Evolutionary conservation across 192 early-diverging fungal species (phyloP).

Genomic region (Coemansia aciculifera): DNA sequence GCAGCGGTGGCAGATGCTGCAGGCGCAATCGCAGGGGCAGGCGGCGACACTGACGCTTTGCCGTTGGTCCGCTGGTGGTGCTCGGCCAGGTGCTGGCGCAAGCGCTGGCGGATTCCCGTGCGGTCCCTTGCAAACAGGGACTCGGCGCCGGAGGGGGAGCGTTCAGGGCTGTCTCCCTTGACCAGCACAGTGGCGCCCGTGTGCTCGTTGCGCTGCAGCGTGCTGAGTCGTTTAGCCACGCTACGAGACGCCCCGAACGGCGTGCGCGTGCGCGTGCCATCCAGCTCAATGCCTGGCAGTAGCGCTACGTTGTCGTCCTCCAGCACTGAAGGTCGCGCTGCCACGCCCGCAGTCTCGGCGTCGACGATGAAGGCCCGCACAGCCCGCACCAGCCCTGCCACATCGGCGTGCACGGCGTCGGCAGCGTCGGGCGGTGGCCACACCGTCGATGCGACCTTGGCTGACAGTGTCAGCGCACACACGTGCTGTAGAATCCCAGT

Average conservation of each 20-base stretch:
- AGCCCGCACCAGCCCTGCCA: constrained; percentile 72
- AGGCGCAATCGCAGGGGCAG: not conserved
- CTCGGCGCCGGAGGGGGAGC: constrained; percentile 1
- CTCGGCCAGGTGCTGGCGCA: constrained; percentile 56
- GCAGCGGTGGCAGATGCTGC: not conserved
- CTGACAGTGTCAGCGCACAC: constrained; percentile 80
- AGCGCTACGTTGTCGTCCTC: constrained; percentile 43
- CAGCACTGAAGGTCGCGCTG: constrained; percentile 15
- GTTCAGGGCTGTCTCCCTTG: constrained; percentile 24
- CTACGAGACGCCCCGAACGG: constrained; percentile 19
- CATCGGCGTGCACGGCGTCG: constrained; percentile 70
- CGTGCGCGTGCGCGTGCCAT: constrained; percentile 23
- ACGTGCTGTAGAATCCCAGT: constrained; percentile 76
- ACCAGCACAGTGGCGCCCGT: constrained; percentile 51
- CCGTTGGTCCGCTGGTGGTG: constrained; percentile 47
- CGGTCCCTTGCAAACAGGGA: constrained; percentile 53
- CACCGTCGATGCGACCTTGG: constrained; percentile 79
- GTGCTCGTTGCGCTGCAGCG: constrained; percentile 53
- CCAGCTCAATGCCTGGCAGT: constrained; percentile 43
- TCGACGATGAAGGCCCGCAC: constrained; percentile 74
- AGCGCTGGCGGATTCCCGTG: constrained; percentile 51
- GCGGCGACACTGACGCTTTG: constrained; percentile 2
- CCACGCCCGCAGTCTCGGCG: constrained; percentile 61
- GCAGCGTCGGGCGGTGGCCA: constrained; percentile 89
- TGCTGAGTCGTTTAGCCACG: constrained; percentile 34